phyloP scores from a whole-genome alignment of 768 basidiomycete species.

The Pleurotus platypus region DNA sequence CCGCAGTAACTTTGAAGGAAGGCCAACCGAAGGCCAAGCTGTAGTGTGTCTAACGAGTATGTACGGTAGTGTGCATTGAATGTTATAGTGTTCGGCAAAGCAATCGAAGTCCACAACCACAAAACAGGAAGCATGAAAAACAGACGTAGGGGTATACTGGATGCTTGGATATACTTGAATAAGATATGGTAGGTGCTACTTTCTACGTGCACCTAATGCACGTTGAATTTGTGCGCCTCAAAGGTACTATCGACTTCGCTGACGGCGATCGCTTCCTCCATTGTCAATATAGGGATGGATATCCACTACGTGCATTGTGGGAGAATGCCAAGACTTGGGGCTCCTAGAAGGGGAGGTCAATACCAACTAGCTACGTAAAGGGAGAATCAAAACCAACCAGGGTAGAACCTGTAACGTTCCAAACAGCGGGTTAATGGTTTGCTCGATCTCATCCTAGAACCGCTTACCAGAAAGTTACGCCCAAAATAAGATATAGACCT shows the following conservation, averaged over 20 bases:
- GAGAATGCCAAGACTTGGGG: not conserved
- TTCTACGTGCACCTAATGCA: not conserved
- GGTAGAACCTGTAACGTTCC: conserved; percentile 25
- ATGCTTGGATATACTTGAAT: not conserved
- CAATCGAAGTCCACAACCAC: too few species aligned
- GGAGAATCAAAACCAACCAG: conserved; percentile 24
- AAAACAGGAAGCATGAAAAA: not conserved
- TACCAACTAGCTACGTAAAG: not conserved
- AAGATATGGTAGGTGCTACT: too few species aligned
- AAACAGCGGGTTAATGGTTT: not conserved
- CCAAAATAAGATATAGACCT: conserved; percentile 58
- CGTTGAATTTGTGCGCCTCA: not conserved
- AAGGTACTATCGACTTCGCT: not conserved
- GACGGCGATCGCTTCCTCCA: too few species aligned
- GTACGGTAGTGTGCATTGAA: not conserved
- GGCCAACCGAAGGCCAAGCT: conserved; percentile 56
- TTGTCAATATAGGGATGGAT: not conserved
- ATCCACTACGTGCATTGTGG: not conserved
- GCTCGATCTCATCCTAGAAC: not conserved
- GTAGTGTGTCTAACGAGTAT: conserved; percentile 24
- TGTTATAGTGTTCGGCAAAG: too few species aligned
- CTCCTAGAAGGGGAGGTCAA: not conserved
- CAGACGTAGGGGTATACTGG: not conserved
- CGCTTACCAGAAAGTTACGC: conserved; percentile 20
- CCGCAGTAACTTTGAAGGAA: conserved; percentile 71